A percentile compares a stretch with the other conserved stretches of the same genome.
These are phyloP conservation scores for Melanomma pulvis-pyrius DNA, from an alignment of 495 filamentous ascomycete species.

Conservation along the genomic window DNA sequence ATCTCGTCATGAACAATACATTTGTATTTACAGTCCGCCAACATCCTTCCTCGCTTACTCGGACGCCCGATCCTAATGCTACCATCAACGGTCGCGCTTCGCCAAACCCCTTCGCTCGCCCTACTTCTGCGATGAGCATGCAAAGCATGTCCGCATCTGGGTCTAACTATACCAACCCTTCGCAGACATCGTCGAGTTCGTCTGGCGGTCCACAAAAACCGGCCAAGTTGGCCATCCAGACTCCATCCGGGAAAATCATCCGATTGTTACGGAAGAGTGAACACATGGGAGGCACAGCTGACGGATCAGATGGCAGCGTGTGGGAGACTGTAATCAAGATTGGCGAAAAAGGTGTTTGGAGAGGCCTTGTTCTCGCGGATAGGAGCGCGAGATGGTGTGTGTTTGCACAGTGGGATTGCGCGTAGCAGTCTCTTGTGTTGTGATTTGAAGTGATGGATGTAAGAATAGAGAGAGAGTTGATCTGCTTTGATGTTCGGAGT, in stretches of 20 bases:
- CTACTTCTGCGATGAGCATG: conserved; percentile 83
- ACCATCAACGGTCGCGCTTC: conserved; percentile 54
- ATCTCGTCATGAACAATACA: conserved; percentile 89
- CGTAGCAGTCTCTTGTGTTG: conserved; percentile 39
- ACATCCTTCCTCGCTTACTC: conserved; percentile 70
- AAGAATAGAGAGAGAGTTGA: too few relatives aligned
- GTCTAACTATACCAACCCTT: conserved; percentile 53
- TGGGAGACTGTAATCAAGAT: conserved; percentile 99
- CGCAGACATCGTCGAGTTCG: conserved; percentile 13
- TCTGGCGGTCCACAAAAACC: conserved; percentile 62
- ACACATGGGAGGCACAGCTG: conserved; percentile 49
- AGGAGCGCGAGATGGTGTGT: conserved; percentile 97
- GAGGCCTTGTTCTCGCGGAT: conserved; percentile 91
- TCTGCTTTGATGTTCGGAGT: neutral
- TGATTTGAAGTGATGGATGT: neutral
- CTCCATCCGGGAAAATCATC: conserved; percentile 92
- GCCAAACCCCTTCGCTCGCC: conserved; percentile 71
- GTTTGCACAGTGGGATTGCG: conserved; percentile 91
- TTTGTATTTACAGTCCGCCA: conserved; percentile 96
- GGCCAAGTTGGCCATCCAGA: conserved; percentile 93
- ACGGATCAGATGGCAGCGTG: conserved; percentile 68
- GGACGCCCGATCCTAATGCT: conserved; percentile 50
- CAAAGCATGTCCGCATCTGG: conserved; percentile 64
- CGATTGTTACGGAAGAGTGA: conserved; percentile 88
- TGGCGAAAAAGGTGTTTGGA: conserved; percentile 86